Evolutionary conservation across 192 early-diverging fungal species (phyloP), one percentile per base, ranked within the genome.

Genomic region (Backusella macrospora): DNA sequence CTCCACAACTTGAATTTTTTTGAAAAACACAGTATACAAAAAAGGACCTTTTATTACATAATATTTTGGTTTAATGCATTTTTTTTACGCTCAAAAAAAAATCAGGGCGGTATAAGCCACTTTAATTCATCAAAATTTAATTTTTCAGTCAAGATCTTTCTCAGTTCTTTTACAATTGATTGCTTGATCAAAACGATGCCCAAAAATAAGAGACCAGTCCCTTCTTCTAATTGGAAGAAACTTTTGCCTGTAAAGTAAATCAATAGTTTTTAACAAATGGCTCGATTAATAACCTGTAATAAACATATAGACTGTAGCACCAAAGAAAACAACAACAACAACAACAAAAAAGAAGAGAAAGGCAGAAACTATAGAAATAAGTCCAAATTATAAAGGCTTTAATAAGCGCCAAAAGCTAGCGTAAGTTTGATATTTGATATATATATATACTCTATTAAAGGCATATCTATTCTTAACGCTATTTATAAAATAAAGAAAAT

Each of bases 191-290:
- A 29, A 38, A 52, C 40, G 18, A 67, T 39, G 38, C 43, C 43
- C 3, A 47, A 48, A 48, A 55, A 21, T 12, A 70, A 71, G 64
- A 65, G 42, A 10, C 66, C 78, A 1, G 76, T 77, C 0, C 80
- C 83, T 26, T 87, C 86, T 9, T 82, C 84, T 6, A 87, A 87
- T 71, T 87, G 86, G 86, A 87, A 87, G 45, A 80, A 73, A 42
- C 71, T 87, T 2, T 65, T 70, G 49, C 49, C 80, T 62, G 83
- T 86, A 80, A 73, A 73, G 26, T 38, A 16, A 21, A 12, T 1
- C 38, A n/a, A 4, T 46, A 4, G 40, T 13, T 29, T 10, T 42
- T 34, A 10, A 13, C 42, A 43, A 34, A 34, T 34, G 29, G 2
- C 29, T 34, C 29, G 29, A 34, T 34, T 34, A 34, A 34, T 34